These are phyloP conservation scores for Skeletonema menzelii DNA, from an alignment of 108 stramenopile genomes.

Conservation along the genomic window DNA sequence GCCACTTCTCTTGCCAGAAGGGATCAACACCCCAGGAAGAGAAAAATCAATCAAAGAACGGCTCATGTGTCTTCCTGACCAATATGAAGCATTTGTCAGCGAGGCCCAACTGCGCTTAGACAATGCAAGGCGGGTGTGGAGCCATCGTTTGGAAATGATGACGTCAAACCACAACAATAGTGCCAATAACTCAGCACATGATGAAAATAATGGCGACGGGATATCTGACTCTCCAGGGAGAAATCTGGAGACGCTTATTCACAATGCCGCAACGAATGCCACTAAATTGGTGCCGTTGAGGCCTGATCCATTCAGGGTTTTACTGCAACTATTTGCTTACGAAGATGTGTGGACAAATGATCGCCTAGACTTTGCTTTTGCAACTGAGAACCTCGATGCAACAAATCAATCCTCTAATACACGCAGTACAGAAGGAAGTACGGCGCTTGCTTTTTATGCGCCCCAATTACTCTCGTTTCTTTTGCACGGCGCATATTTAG, in stretches of 20 bases:
- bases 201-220: constrained; percentile 16
- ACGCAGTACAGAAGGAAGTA: constrained; percentile 39
- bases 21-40: constrained; percentile 16
- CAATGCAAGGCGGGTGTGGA: constrained; percentile 41
- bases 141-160: constrained; percentile 38
- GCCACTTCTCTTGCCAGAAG: constrained; percentile 36
- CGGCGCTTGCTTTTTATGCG: constrained; percentile 68
- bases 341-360: constrained; percentile 76
- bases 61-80: constrained; percentile 40
- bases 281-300: constrained; percentile 28
- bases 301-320: constrained; percentile 72
- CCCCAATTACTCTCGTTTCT: constrained; percentile 87
- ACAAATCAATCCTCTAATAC: constrained; percentile 6
- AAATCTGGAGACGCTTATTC: background rate
- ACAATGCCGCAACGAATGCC: constrained; percentile 31
- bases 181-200: constrained; percentile 7
- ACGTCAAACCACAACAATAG: constrained; percentile 22
- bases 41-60: constrained; percentile 29
- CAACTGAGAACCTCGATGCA: constrained; percentile 25
- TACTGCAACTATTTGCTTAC: constrained; percentile 84
- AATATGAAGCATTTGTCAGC: constrained; percentile 41
- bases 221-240: background rate
- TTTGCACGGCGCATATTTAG: constrained; percentile 81
- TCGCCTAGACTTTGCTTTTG: constrained; percentile 67
- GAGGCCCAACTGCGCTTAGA: constrained; percentile 43